These are phyloP conservation scores for Trichodelitschia bisporula DNA, from an alignment of 495 filamentous ascomycete genomes.

Conservation along the genomic window DNA sequence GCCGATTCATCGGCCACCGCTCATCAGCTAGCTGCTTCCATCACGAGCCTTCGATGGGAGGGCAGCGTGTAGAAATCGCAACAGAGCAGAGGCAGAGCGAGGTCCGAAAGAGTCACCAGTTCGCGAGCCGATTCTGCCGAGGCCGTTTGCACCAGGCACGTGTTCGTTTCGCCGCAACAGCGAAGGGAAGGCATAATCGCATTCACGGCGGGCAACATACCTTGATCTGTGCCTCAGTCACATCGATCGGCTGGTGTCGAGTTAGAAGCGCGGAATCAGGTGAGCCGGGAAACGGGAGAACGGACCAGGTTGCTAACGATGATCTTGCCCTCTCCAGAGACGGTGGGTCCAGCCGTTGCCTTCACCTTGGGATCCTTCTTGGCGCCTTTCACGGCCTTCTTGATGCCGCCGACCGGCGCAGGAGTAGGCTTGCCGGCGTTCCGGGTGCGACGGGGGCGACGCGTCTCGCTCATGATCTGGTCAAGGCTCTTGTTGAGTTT, in stretches of 20 bases:
- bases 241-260: slow-evolving; percentile 61
- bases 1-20: too few relatives aligned
- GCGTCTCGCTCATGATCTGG: slow-evolving; percentile 49
- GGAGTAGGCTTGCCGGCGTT: slow-evolving; percentile 23
- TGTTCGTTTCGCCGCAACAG: slow-evolving; percentile 29
- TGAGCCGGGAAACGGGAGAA: neutral
- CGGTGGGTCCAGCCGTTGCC: slow-evolving; percentile 33
- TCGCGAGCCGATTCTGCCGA: too few relatives aligned
- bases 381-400: slow-evolving; percentile 45
- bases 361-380: slow-evolving; percentile 36
- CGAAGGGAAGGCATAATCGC: too few relatives aligned
- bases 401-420: slow-evolving; percentile 63
- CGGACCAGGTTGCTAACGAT: slow-evolving; percentile 93
- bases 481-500: slow-evolving; percentile 93
- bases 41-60: too few relatives aligned
- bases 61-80: too few relatives aligned
- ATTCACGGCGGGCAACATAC: slow-evolving; percentile 98
- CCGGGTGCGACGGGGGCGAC: slow-evolving; percentile 25
- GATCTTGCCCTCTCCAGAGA: slow-evolving; percentile 64
- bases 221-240: slow-evolving; percentile 90
- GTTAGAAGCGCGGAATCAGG: neutral
- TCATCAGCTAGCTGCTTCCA: too few relatives aligned
- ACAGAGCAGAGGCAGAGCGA: too few relatives aligned
- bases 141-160: slow-evolving; percentile 25
- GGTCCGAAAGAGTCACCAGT: too few relatives aligned